A percentile compares a stretch with the other conserved stretches of the same genome.
Evolutionary conservation across 148 eudicot genomes (phyloP).

Genomic region (Vaccinium corymbosum): DNA sequence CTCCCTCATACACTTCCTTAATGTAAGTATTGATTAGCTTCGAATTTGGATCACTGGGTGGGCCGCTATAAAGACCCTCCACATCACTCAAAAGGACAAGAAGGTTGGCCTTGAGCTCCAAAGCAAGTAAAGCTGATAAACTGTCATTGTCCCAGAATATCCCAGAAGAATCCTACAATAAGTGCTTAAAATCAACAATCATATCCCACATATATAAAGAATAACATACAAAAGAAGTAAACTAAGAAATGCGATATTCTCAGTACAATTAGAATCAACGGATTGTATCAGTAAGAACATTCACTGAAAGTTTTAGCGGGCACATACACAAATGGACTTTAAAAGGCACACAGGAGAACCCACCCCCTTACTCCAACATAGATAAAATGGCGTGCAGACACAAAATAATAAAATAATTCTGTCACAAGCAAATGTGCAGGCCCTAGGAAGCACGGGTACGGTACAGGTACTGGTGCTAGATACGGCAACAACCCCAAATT

Average conservation of each 20-base stretch:
- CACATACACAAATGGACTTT: background rate
- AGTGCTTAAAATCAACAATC: slow-evolving; percentile 17
- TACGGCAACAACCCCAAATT: too few species aligned
- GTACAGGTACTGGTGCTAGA: too few species aligned
- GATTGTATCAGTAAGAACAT: background rate
- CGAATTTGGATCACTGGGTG: slow-evolving; percentile 82
- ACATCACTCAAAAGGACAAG: slow-evolving; percentile 93
- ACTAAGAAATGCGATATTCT: background rate
- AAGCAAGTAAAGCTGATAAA: slow-evolving; percentile 81
- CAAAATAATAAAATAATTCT: background rate
- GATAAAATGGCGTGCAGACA: background rate
- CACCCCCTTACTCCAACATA: background rate
- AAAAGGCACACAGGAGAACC: background rate
- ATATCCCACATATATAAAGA: background rate
- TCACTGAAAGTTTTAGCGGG: background rate
- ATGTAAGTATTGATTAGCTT: slow-evolving; percentile 76
- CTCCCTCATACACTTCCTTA: slow-evolving; percentile 69
- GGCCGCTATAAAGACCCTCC: slow-evolving; percentile 94
- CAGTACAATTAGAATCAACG: background rate
- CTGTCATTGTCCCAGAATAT: slow-evolving; percentile 99
- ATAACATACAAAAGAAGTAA: background rate
- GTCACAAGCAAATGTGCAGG: background rate
- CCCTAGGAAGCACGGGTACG: too few species aligned
- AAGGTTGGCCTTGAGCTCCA: slow-evolving; percentile 95
- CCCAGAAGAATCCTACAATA: slow-evolving; percentile 86